These are phyloP conservation scores for Flaveria bidentis DNA, from an alignment of 129 eudicot genomes.

Conservation along the genomic window DNA sequence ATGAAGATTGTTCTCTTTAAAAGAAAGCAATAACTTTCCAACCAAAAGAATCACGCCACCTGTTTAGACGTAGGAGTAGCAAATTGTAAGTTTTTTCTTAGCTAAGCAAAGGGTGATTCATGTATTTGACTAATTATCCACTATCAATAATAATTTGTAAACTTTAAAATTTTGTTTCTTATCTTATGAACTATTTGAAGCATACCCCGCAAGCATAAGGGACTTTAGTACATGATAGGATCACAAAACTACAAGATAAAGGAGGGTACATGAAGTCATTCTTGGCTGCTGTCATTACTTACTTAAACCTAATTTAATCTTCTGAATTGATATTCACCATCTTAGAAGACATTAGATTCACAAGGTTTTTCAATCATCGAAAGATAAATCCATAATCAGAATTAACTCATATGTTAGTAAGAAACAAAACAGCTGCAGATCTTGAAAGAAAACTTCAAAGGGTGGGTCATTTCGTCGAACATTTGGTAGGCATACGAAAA, in stretches of 20 bases:
- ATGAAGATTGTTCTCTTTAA: slow-evolving; percentile 6
- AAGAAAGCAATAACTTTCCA: neutral
- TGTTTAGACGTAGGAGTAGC: neutral
- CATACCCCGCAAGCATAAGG: neutral
- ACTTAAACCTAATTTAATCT: slow-evolving; percentile 18
- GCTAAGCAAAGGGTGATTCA: neutral
- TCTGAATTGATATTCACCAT: slow-evolving; percentile 18
- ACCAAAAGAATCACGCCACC: neutral
- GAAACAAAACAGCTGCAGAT: slow-evolving; percentile 1
- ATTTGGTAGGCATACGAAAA: neutral
- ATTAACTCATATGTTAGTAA: neutral
- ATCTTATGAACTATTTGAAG: too few species aligned
- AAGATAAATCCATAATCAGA: slow-evolving; percentile 6
- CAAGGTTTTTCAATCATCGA: neutral
- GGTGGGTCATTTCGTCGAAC: slow-evolving; percentile 22
- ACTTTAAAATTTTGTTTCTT: neutral
- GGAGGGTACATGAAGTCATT: slow-evolving; percentile 6
- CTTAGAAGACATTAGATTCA: neutral
- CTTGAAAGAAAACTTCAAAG: neutral
- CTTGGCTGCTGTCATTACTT: neutral
- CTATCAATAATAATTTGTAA: neutral
- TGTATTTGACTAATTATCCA: neutral
- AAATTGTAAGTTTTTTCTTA: neutral
- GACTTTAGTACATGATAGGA: neutral
- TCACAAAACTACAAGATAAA: slow-evolving; percentile 24